These are phyloP conservation scores for Fusarium tuaranense DNA, from an alignment of 2,329 filamentous ascomycete species.

Conservation along the genomic window DNA sequence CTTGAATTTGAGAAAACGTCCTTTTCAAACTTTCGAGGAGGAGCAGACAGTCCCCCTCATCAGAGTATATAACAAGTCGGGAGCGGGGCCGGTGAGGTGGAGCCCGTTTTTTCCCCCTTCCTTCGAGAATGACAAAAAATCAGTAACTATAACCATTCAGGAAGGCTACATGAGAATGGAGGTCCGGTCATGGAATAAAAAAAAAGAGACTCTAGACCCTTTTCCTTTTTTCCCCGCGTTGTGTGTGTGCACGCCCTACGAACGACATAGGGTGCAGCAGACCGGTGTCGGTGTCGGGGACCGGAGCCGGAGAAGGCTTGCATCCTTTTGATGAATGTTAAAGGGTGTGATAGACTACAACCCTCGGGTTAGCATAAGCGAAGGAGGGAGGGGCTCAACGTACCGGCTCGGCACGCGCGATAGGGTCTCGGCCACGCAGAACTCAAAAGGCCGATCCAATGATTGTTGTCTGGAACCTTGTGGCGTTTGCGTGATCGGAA, in stretches of 20 bases:
- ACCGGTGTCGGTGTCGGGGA: conserved; percentile 22
- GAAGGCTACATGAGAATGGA: conserved; percentile 12
- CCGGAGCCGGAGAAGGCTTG: conserved; percentile 1
- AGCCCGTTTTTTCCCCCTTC: background rate
- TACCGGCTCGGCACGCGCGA: conserved; percentile 3
- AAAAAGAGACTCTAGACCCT: conserved; percentile 16
- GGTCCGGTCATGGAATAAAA: conserved; percentile 9
- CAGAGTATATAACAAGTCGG: conserved; percentile 14
- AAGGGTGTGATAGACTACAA: background rate
- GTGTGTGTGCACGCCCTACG: conserved; percentile 3
- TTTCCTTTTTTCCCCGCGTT: background rate
- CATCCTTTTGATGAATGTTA: background rate
- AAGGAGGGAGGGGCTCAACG: background rate
- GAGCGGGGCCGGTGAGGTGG: conserved; percentile 19
- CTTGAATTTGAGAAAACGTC: background rate
- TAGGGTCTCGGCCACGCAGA: background rate
- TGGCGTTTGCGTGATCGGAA: conserved; percentile 34
- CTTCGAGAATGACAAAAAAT: background rate
- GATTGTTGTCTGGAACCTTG: background rate
- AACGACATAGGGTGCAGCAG: background rate
- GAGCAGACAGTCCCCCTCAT: background rate
- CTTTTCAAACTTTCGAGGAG: background rate
- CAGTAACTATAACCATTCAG: background rate
- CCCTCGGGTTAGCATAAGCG: background rate
- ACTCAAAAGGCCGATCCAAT: conserved; percentile 2